Base-by-base conservation (phyloP, 768 basidiomycete species). In the Mycena chlorophos region DNA sequence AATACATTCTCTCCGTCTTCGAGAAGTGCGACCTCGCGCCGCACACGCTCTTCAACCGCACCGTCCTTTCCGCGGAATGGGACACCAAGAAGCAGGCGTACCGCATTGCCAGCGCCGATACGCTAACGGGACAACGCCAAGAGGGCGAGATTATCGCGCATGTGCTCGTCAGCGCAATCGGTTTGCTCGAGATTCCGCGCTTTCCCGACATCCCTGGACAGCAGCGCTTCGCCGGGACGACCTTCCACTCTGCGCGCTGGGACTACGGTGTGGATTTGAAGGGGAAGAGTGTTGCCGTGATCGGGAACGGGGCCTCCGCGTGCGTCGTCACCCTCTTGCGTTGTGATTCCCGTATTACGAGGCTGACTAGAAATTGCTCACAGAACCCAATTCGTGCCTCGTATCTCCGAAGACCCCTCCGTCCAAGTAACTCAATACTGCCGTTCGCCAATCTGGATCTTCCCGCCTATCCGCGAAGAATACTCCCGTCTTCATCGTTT, bases 221-320 rank as follows among this genome's bases (percentile, higher is more conserved):
- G 5, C 66, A 63, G 5, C 43, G 34, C 2, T 77, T 75, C 63
- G 60, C 68, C 45, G 75, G 76, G 2, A 26, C 50, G 22, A 64
- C 65, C 20, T 77, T 70, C 47, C 75, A 76, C 55, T 70, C 70
- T 8, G 66, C 72, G 13, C 31, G 52, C 17, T 77, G 76, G 75
- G 51, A 67, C 5, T 45, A 61, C 13, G 65, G 60, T 20, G 59
- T 76, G 19, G 56, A 67, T 26, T 57, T 75, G 23, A 55, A 58
- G 23, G 62, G 63, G 8, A 74, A 75, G 57, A 60, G 63, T 22
- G 65, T 78, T 20, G 75, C 72, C 0, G 66, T 78, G 4, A 65
- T 72, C 47, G 72, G 71, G 55, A 46, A 25, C 26, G 45, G 14
- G 22, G 45, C 63, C 13, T 65, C 66, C 22, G 71, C 65, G 46